Conservation (phyloP, 139 green algal genomes). For the Yamagishiella unicocca region DNA sequence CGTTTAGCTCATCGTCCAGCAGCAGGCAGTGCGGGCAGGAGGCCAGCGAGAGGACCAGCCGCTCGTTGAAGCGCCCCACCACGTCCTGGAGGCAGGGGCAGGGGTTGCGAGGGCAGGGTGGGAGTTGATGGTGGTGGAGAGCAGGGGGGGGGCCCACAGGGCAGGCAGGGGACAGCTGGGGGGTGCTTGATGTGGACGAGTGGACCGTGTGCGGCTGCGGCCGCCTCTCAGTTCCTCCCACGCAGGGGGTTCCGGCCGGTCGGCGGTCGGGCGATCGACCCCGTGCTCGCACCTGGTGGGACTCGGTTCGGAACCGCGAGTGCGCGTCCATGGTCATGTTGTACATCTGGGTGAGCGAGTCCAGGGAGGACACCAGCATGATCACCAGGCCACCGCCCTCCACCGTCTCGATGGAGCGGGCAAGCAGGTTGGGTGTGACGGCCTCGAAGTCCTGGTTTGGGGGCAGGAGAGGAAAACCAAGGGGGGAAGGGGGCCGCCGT, state of each 20-base stretch:
- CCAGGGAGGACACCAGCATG: conserved; percentile 91
- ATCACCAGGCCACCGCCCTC: conserved; percentile 96
- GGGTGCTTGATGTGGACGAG: too few species aligned
- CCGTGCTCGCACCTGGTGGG: conserved; percentile 83
- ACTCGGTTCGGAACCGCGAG: conserved; percentile 91
- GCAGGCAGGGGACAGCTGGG: too few species aligned
- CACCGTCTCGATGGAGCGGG: conserved; percentile 97
- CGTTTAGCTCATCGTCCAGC: conserved; percentile 99
- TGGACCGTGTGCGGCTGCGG: too few species aligned
- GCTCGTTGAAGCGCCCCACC: conserved; percentile 96
- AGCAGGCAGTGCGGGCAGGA: conserved; percentile 87
- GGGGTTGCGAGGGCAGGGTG: not conserved
- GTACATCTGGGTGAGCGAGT: conserved; percentile 94
- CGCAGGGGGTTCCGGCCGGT: too few species aligned
- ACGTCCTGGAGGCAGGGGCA: conserved; percentile 33
- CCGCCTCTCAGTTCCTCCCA: too few species aligned
- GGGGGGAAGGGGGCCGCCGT: too few species aligned
- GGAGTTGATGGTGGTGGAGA: not conserved
- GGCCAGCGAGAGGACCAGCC: conserved; percentile 95
- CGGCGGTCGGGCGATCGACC: too few species aligned
- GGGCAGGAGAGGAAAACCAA: not conserved
- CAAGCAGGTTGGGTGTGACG: conserved; percentile 98
- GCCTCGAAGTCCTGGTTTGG: conserved; percentile 99
- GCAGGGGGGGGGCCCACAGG: not conserved
- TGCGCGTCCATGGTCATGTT: conserved; percentile 98